phyloP scores from a whole-genome alignment of 75 land plant species.

The Pinus taeda region DNA sequence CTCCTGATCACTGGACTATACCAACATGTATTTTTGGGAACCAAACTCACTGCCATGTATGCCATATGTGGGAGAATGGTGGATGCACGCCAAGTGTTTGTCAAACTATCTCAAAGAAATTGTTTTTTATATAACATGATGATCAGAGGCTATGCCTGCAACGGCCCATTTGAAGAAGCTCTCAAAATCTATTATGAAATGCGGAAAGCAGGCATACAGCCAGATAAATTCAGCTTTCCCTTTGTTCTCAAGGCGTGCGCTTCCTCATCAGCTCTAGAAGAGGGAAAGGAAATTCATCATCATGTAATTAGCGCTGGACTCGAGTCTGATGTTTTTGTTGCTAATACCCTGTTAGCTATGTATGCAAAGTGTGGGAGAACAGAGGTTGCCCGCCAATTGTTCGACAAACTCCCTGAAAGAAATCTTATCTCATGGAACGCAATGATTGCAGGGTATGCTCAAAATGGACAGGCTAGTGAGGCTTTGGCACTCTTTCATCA shows the following conservation, averaged over 20 bases:
- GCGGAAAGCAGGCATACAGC: slow-evolving; percentile 10
- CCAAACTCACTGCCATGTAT: slow-evolving; percentile 28
- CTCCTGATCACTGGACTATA: slow-evolving; percentile 20
- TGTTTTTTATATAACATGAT: slow-evolving; percentile 8
- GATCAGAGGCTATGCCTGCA: slow-evolving; percentile 11
- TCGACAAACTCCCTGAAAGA: slow-evolving; percentile 16
- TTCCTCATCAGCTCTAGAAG: background rate
- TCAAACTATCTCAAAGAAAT: slow-evolving; percentile 4
- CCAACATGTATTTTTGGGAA: slow-evolving; percentile 24
- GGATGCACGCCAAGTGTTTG: slow-evolving; percentile 14
- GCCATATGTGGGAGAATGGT: slow-evolving; percentile 18
- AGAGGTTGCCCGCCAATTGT: slow-evolving; percentile 17
- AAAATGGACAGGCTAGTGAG: slow-evolving; percentile 6
- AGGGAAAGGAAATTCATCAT: slow-evolving; percentile 17
- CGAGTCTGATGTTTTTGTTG: slow-evolving; percentile 2
- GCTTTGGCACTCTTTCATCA: slow-evolving; percentile 8
- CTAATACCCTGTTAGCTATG: slow-evolving; percentile 15
- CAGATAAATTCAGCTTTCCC: slow-evolving; percentile 17
- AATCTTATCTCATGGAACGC: slow-evolving; percentile 46
- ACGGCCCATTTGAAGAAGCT: slow-evolving; percentile 1
- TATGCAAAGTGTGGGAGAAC: slow-evolving; percentile 20
- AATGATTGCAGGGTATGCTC: slow-evolving; percentile 26
- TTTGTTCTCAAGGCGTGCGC: slow-evolving; percentile 14
- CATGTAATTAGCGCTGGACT: slow-evolving; percentile 12
- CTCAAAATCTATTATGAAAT: slow-evolving; percentile 9